These are phyloP conservation scores for Biscogniauxia mediterranea DNA, from an alignment of 2,329 filamentous ascomycete genomes.

Conservation along the genomic window DNA sequence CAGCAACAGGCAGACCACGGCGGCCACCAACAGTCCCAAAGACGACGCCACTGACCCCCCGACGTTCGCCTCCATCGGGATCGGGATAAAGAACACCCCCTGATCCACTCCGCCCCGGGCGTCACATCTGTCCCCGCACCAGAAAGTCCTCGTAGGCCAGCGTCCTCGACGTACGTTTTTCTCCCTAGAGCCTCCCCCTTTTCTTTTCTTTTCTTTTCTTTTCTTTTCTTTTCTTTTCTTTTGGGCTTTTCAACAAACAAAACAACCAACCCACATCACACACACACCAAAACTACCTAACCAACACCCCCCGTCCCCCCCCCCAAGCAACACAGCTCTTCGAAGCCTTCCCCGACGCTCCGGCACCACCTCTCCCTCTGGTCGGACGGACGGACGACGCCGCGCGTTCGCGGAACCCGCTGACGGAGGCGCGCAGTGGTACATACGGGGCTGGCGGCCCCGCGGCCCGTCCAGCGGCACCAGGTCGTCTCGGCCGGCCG, in stretches of 20 bases:
- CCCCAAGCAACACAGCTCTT: slow-evolving; percentile 45
- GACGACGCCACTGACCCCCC: slow-evolving; percentile 9
- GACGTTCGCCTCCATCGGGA: slow-evolving; percentile 33
- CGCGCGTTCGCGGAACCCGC: slow-evolving; percentile 57
- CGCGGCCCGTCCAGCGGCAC: slow-evolving; percentile 56
- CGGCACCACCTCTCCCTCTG: slow-evolving; percentile 61
- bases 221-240: no score
- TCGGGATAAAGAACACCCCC: slow-evolving; percentile 54
- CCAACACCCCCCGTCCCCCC: background rate
- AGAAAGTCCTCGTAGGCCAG: slow-evolving; percentile 55
- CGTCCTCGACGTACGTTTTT: slow-evolving; percentile 50
- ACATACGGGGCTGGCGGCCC: slow-evolving; percentile 57
- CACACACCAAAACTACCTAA: no score
- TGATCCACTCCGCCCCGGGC: slow-evolving; percentile 50
- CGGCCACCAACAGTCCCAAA: slow-evolving; percentile 31
- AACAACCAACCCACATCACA: no score
- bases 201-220: no score
- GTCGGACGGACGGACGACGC: slow-evolving; percentile 57
- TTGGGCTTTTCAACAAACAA: no score
- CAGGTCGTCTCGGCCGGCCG: slow-evolving; percentile 50
- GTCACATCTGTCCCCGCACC: slow-evolving; percentile 47
- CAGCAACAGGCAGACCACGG: slow-evolving; percentile 6
- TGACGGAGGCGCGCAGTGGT: slow-evolving; percentile 57
- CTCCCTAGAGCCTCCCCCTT: background rate
- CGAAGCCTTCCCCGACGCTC: slow-evolving; percentile 56